Conservation (phyloP, 352 stramenopile genomes). For the Phytophthora lateralis region DNA sequence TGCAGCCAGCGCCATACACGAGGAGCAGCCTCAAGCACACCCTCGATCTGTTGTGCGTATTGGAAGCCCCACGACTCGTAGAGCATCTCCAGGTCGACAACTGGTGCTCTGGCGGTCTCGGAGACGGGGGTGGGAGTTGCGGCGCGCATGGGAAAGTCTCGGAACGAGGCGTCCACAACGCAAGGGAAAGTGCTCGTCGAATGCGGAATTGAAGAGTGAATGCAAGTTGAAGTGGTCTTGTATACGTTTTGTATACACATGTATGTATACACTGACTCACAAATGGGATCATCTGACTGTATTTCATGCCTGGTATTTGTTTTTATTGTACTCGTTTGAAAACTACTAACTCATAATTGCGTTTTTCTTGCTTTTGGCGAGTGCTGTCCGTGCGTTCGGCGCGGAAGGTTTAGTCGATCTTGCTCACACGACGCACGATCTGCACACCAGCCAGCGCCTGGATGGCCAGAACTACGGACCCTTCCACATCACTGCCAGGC, state of each 20-base stretch:
- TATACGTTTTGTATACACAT: too few relatives aligned
- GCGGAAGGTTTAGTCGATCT: slow-evolving; percentile 20
- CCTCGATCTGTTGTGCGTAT: slow-evolving; percentile 1
- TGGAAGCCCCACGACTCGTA: slow-evolving; percentile 11
- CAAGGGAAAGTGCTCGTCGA: neutral
- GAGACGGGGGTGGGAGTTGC: neutral
- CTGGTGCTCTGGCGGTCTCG: neutral
- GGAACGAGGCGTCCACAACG: neutral
- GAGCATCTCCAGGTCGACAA: slow-evolving; percentile 30
- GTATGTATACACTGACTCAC: too few relatives aligned
- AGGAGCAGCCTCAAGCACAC: neutral
- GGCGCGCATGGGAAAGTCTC: slow-evolving; percentile 6
- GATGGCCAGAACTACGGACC: slow-evolving; percentile 47
- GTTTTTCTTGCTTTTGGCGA: slow-evolving; percentile 11
- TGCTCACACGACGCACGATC: slow-evolving; percentile 44
- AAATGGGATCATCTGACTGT: too few relatives aligned
- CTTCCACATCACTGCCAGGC: slow-evolving; percentile 31
- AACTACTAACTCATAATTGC: slow-evolving; percentile 42
- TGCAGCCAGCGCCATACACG: slow-evolving; percentile 16
- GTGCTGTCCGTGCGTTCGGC: too few relatives aligned
- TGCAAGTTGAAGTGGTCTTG: slow-evolving; percentile 4
- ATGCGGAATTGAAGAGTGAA: slow-evolving; percentile 24
- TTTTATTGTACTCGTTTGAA: slow-evolving; percentile 48
- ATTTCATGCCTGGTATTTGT: slow-evolving; percentile 21
- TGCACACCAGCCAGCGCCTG: slow-evolving; percentile 47